Evolutionary conservation across 2,329 filamentous ascomycete species (phyloP).

Genomic region (Fusarium verrucosum): DNA sequence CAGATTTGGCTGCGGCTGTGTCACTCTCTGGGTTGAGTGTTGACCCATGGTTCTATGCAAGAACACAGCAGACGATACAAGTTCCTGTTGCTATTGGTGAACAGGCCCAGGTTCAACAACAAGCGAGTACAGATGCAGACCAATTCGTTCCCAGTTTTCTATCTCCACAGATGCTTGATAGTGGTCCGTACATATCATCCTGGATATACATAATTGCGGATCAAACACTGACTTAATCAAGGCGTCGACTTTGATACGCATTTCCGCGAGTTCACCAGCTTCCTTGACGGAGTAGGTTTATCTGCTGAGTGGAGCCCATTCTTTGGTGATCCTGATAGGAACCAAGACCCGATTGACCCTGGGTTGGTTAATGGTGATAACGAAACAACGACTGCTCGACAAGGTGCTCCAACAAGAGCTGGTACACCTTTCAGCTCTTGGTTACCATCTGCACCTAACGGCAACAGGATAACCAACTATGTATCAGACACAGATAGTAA

Average conservation of each 20-base stretch:
- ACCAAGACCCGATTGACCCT: not conserved
- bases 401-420: not conserved
- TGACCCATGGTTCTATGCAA: conserved; percentile 7
- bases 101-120: not conserved
- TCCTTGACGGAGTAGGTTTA: conserved; percentile 51
- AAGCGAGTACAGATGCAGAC: not conserved
- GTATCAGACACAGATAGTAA: conserved; percentile 15
- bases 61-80: conserved; percentile 8
- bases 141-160: conserved; percentile 12
- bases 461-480: conserved; percentile 39
- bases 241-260: conserved; percentile 43
- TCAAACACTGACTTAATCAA: not conserved
- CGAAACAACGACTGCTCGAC: not conserved
- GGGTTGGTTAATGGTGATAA: not conserved
- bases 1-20: conserved; percentile 5
- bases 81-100: not conserved
- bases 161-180: conserved; percentile 10
- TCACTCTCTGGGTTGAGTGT: not conserved
- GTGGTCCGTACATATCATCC: not conserved
- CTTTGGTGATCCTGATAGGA: conserved; percentile 43
- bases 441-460: conserved; percentile 50
- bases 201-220: too few species aligned
- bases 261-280: conserved; percentile 52
- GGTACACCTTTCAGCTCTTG: conserved; percentile 52
- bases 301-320: conserved; percentile 53